A percentile compares a stretch with the other conserved stretches of the same genome.
phyloP scores from a whole-genome alignment of 129 eudicot genomes.

The Flaveria bidentis region DNA sequence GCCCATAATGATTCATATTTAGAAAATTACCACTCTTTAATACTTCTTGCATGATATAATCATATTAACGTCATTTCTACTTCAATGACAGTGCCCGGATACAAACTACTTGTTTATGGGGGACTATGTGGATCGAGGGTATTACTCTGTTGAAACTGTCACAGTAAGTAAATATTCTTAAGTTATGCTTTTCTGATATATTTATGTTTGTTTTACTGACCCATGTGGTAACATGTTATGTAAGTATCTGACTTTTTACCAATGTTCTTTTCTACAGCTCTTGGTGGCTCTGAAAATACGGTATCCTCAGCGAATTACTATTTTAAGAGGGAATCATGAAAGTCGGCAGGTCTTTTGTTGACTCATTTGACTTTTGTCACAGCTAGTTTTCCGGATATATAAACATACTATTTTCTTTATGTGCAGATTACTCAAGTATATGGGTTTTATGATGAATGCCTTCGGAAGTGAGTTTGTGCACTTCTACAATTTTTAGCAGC shows the following conservation, averaged over 20 bases:
- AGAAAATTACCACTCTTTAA: background rate
- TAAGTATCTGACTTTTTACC: background rate
- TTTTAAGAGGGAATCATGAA: constrained; percentile 91
- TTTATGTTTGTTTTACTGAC: constrained; percentile 5
- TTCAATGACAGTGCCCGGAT: constrained; percentile 74
- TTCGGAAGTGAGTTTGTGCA: constrained; percentile 74
- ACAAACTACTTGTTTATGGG: constrained; percentile 96
- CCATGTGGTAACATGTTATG: background rate
- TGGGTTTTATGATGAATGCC: constrained; percentile 97
- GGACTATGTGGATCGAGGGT: constrained; percentile 93
- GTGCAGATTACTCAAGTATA: constrained; percentile 96
- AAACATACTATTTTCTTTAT: constrained; percentile 1
- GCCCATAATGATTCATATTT: too few relatives aligned
- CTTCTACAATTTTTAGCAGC: background rate
- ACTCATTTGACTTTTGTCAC: background rate
- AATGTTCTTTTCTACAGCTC: constrained; percentile 48
- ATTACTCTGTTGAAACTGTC: constrained; percentile 87
- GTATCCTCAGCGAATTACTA: constrained; percentile 85
- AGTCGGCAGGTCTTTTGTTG: constrained; percentile 75
- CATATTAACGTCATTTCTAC: constrained; percentile 16
- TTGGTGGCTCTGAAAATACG: constrained; percentile 92
- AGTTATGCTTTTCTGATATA: background rate
- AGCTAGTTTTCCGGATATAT: constrained; percentile 12
- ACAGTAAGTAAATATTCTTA: constrained; percentile 49
- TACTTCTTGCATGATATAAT: background rate